Evolutionary conservation across 164 flowering plant genomes (phyloP), one percentile per base, ranked within the genome.

Genomic region (Aristolochia contorta): DNA sequence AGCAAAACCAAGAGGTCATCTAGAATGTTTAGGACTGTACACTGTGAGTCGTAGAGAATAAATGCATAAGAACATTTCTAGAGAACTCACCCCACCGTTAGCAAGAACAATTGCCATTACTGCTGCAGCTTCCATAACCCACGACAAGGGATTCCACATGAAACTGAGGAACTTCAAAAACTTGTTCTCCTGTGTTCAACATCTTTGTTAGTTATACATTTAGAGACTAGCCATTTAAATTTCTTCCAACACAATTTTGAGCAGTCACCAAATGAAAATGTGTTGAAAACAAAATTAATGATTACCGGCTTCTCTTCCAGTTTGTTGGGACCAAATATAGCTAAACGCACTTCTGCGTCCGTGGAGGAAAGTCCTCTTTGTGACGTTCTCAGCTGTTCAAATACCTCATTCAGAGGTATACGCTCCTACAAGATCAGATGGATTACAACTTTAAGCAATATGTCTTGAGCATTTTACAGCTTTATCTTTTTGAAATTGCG

Each of bases 61-160:
- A 24, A 54, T 54, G 24, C 23, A 21, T 54, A 18, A 15, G 43
- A 25, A 12, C 18, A 55, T 65, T n/a, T 61, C 18, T 32, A 6
- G 54, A 20, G 46, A 53, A 77, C 90, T 78, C 60, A 86, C 96
- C 76, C 93, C 96, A 57, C 96, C 91, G 69, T 89, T 86, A 6
- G 96, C 91, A 65, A 89, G 93, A 57, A 47, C 84, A 58, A 89
- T 80, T 59, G 96, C 96, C 96, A 66, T 66, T 43, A 66, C 53
- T 45, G 69, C 69, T 33, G 64, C 69, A 19, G 69, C 69, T 55
- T 66, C 69, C 69, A 66, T 66, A 45, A 60, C 69, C 96, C 96
- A 88, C 47, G 91, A 85, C 81, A 85, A 74, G 2, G 92, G 96
- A 70, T 88, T 88, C 96, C 96, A 88, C 96, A 88, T 88, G 65